Evolutionary conservation across 208 protist species (phyloP), one percentile per base, ranked within the genome.

Genomic region (Novymonas esmeraldas): DNA sequence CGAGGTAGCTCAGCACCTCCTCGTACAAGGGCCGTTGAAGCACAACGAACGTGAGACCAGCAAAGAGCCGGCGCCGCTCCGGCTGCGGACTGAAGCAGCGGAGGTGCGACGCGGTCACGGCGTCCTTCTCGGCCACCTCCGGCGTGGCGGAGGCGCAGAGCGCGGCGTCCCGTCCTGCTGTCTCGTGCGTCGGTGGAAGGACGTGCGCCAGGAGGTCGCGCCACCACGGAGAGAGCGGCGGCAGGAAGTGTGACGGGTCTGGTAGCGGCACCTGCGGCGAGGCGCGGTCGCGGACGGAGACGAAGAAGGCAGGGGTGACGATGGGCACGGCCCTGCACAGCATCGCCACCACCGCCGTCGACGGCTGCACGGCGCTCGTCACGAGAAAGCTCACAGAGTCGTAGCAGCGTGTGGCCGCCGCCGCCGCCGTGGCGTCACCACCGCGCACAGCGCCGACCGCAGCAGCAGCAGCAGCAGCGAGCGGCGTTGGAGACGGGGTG

Each of bases 221-320:
- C 66, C 73, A 76, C 54, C 66, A 71, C 33, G 39, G 13, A 20
- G 61, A 68, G 1, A 75, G 46, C 3, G 73, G 77, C 29, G 79
- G 83, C 33, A 64, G 28, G 48, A 76, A 84, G 50, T 22, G 51
- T 13, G 20, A 7, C 0, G 75, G 74, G 36, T 82, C 67, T 18
- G 83, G 83, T 42, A 83, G 70, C n/a, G 83, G 79, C 16, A 70
- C n/a, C 66, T 87, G 81, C n/a, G 81, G 71, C 2, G 63, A 74
- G 7, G 58, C 61, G 49, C 76, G 70, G 49, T 82, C 70, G 34
- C 55, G 42, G 38, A 91, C 45, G 18, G 73, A 74, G 18, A 56
- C 34, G 55, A 95, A 89, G 72, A 82, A 95, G 24, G 56, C 69
- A 11, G 85, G 85, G 0, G 76, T 74, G 13, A 95, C 89, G 48